phyloP scores from a whole-genome alignment of 352 stramenopile genomes.

The Pythium rhizo-oryzae region DNA sequence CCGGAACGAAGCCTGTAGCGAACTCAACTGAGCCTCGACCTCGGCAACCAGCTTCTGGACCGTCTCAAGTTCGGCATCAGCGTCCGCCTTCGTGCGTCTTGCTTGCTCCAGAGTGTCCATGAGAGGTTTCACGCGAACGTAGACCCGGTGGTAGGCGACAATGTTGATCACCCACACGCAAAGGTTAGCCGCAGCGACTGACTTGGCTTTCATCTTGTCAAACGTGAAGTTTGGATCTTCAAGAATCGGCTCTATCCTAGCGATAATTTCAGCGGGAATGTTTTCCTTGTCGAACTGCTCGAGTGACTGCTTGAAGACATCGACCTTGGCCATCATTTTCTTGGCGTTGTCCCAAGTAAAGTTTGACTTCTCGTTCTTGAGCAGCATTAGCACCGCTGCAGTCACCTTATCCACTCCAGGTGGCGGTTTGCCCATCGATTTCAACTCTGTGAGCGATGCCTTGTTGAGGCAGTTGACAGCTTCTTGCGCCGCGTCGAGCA shows the following conservation, averaged over 20 bases:
- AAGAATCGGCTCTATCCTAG: slow-evolving; percentile 83
- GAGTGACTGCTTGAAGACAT: slow-evolving; percentile 91
- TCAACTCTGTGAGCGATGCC: slow-evolving; percentile 85
- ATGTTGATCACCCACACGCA: slow-evolving; percentile 96
- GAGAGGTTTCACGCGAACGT: slow-evolving; percentile 94
- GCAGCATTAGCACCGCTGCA: slow-evolving; percentile 88
- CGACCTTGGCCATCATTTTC: slow-evolving; percentile 96
- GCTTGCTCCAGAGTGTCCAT: slow-evolving; percentile 92
- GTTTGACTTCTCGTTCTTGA: slow-evolving; percentile 94
- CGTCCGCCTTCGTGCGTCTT: slow-evolving; percentile 66
- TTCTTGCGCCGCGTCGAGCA: slow-evolving; percentile 79
- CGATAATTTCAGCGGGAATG: slow-evolving; percentile 88
- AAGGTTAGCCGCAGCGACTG: slow-evolving; percentile 88
- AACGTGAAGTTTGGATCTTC: slow-evolving; percentile 93
- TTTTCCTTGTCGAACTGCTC: slow-evolving; percentile 93
- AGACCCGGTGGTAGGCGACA: slow-evolving; percentile 92
- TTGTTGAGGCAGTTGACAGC: slow-evolving; percentile 92
- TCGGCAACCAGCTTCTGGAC: slow-evolving; percentile 85
- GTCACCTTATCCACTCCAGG: slow-evolving; percentile 91
- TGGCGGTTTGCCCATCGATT: slow-evolving; percentile 88
- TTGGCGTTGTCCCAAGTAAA: slow-evolving; percentile 95
- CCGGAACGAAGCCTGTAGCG: slow-evolving; percentile 79
- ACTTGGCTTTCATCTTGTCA: slow-evolving; percentile 95
- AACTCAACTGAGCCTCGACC: slow-evolving; percentile 79
- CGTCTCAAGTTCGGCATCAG: slow-evolving; percentile 77